Percentiles rank a stretch among this genome's conserved stretches.
phyloP scores from a whole-genome alignment of 1,139 yeast genomes.

The Blastobotrys aristatus region DNA sequence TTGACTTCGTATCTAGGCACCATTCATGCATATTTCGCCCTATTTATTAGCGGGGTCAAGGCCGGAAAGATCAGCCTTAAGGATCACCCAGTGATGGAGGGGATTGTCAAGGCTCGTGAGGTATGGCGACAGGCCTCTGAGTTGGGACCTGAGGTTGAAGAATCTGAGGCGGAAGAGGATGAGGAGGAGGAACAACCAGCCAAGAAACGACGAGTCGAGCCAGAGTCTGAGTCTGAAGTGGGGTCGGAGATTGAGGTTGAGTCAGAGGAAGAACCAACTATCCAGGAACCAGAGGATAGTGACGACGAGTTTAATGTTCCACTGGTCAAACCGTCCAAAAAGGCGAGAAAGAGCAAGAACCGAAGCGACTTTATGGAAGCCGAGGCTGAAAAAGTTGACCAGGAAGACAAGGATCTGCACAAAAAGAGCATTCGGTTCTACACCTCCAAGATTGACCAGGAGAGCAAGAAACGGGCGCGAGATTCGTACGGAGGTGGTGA shows the following conservation, averaged over 20 bases:
- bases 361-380: slow-evolving; percentile 56
- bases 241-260: slow-evolving; percentile 22
- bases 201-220: slow-evolving; percentile 16
- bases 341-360: slow-evolving; percentile 15
- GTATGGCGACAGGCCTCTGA: slow-evolving; percentile 58
- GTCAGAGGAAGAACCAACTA: slow-evolving; percentile 35
- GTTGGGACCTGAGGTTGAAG: slow-evolving; percentile 15
- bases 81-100: slow-evolving; percentile 85
- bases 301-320: slow-evolving; percentile 47
- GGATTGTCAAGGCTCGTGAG: slow-evolving; percentile 73
- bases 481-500: slow-evolving; percentile 62
- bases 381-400: slow-evolving; percentile 67
- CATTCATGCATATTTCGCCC: slow-evolving; percentile 67
- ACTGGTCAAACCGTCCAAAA: slow-evolving; percentile 43
- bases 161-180: slow-evolving; percentile 24
- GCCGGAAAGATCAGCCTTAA: slow-evolving; percentile 63
- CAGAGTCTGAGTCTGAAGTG: slow-evolving; percentile 10
- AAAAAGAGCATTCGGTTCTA: slow-evolving; percentile 87
- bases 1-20: slow-evolving; percentile 73
- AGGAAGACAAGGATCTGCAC: slow-evolving; percentile 78
- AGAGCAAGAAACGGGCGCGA: slow-evolving; percentile 51
- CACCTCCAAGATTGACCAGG: slow-evolving; percentile 90
- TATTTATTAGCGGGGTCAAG: slow-evolving; percentile 53
- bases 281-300: slow-evolving; percentile 20
- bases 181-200: slow-evolving; percentile 29